phyloP scores from a whole-genome alignment of 192 early-diverging fungal genomes.

The Polychytrium aggregatum region DNA sequence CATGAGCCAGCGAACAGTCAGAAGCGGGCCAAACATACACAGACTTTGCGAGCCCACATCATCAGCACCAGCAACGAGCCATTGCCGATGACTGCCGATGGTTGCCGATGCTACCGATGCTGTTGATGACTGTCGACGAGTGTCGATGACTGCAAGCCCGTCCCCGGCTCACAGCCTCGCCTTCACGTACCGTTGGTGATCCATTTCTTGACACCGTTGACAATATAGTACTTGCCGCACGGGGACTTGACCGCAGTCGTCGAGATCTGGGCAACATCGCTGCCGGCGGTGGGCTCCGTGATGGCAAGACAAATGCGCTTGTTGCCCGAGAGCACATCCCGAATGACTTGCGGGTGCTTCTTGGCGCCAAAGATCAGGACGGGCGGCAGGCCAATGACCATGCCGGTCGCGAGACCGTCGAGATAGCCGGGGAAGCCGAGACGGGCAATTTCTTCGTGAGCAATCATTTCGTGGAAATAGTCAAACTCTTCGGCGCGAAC shows the following conservation, averaged over 20 bases:
- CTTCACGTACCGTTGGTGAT: constrained; percentile 15
- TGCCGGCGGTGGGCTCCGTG: constrained; percentile 25
- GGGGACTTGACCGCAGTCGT: constrained; percentile 32
- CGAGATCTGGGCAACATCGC: constrained; percentile 30
- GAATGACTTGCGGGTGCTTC: constrained; percentile 15
- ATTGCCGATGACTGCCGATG: no score
- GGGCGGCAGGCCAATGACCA: constrained; percentile 31
- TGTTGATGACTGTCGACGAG: no score
- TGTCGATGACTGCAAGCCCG: no score
- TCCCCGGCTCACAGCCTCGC: no score
- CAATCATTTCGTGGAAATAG: constrained; percentile 40
- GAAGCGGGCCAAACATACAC: no score
- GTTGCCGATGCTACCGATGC: no score
- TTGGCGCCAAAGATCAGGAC: constrained; percentile 24
- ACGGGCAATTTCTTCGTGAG: constrained; percentile 25
- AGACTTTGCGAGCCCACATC: no score
- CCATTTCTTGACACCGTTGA: constrained; percentile 49
- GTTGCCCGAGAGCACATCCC: constrained; percentile 22
- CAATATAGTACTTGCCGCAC: constrained; percentile 20
- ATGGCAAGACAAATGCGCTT: constrained; percentile 35
- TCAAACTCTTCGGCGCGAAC: constrained; percentile 41
- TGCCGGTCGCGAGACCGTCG: constrained; percentile 19
- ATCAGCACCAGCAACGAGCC: no score
- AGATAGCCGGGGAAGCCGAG: constrained; percentile 21
- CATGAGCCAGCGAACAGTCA: no score